Percentiles rank a stretch among this genome's conserved stretches.
phyloP scores from a whole-genome alignment of 1,139 yeast genomes.

The Eremothecium gossypii region DNA sequence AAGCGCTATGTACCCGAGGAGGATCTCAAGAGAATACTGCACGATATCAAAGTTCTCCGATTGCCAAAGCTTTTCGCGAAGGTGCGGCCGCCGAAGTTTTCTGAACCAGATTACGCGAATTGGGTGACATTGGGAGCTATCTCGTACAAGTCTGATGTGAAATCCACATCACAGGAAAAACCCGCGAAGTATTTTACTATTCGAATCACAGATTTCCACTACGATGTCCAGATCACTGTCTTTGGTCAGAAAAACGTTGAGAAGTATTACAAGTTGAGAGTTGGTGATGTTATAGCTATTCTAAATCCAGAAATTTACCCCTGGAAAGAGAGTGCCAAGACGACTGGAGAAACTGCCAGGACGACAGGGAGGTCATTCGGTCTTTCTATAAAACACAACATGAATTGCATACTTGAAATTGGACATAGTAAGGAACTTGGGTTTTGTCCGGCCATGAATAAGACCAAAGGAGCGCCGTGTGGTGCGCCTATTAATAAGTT shows the following conservation, averaged over 20 bases:
- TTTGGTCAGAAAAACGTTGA: slow-evolving; percentile 57
- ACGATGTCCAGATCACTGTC: slow-evolving; percentile 49
- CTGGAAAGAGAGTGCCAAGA: slow-evolving; percentile 23
- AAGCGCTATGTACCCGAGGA: slow-evolving; percentile 40
- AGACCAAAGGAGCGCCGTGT: slow-evolving; percentile 44
- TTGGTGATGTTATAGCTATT: slow-evolving; percentile 67
- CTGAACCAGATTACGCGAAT: slow-evolving; percentile 61
- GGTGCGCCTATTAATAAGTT: slow-evolving; percentile 47
- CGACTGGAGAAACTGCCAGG: background rate
- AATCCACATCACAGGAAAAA: slow-evolving; percentile 34
- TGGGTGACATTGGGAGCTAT: slow-evolving; percentile 71
- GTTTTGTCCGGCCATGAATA: slow-evolving; percentile 43
- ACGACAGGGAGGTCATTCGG: slow-evolving; percentile 41
- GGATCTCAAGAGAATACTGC: slow-evolving; percentile 31
- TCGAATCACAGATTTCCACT: slow-evolving; percentile 58
- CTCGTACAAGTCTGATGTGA: slow-evolving; percentile 46
- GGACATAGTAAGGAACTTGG: slow-evolving; percentile 69
- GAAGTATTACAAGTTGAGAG: slow-evolving; percentile 59
- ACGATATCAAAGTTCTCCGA: slow-evolving; percentile 44
- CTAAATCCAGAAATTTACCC: slow-evolving; percentile 61
- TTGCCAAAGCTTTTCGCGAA: slow-evolving; percentile 53
- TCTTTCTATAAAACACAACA: slow-evolving; percentile 44
- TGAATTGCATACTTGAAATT: slow-evolving; percentile 53
- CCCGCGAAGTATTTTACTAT: slow-evolving; percentile 50
- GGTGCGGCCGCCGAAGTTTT: slow-evolving; percentile 57